Base-by-base conservation (phyloP, 192 early-diverging fungal genomes). In the Spizellomyces punctatus region DNA sequence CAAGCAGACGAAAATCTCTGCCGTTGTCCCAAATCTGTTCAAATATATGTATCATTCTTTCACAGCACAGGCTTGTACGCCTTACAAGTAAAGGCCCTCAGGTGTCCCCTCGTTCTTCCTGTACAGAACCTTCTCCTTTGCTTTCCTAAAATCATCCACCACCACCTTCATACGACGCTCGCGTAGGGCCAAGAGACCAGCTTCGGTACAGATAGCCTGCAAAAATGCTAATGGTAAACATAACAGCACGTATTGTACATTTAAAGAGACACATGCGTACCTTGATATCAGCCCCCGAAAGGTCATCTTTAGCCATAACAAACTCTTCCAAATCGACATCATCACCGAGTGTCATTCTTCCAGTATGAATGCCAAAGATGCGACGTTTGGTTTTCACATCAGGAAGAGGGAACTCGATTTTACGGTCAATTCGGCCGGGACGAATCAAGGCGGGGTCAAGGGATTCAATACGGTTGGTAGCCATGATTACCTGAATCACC, bases 231-330 rank as follows among this genome's bases (percentile, higher is more conserved):
- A 66, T 10, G 19, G 17, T 43, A 61, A 41, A 27, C 42, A 42
- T 4, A 36, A 41, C 36, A 54, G 14, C 50, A 54, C 50, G 0
- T 54, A 54, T 54, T n/a, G 14, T 12, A 41, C 8, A 27, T 41
- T 5, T 36, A 61, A 61, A 10, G 10, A 16, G 54, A 46, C 10
- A 17, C 6, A 14, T 10, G 27, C 49, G 16, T 63, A 88, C 88
- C 84, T 99, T 99, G 70, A 99, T 95, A 81, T 99, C 98, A 21
- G 98, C 98, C 58, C 98, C 98, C 60, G 92, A 94, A 50, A 99
- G 83, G 76, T 99, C 98, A 81, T 99, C 98, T 82, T 99, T 99
- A 9, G 95, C 93, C 95, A 96, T 98, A 55, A 99, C 93, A 87
- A 98, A 96, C 75, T 99, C 97, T 67, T 99, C 97, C 76, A 99